Evolutionary conservation across 1,284 basidiomycete species (phyloP), one percentile per base, ranked within the genome.

Genomic region (Mycosarcoma maydis): DNA sequence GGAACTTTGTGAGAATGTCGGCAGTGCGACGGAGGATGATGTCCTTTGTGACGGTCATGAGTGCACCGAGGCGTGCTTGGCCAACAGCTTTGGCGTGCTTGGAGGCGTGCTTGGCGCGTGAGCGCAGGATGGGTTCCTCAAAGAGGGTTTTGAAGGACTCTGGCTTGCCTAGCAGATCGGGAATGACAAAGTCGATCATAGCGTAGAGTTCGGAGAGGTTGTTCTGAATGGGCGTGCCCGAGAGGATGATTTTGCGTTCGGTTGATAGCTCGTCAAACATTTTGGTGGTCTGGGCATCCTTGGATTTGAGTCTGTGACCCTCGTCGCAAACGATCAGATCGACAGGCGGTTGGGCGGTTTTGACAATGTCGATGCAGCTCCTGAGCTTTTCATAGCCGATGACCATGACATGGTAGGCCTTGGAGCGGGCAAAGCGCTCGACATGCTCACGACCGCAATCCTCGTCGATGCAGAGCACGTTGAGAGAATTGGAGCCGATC

Each of bases 311-410:
- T 23, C 95, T 87, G 82, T 99, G 96, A 2, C 94, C 92, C 86
- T 99, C 96, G 78, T 99, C 96, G 75, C 95, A 98, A 26, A 99
- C 87, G 61, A 99, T 90, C 2, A 99, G 84, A 7, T 91, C 96
- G 70, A 99, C 91, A 1, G 91, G 89, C 10, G 94, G 94, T 22
- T 69, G 58, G 1, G 76, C 74, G 9, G 64, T 48, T 23, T 75
- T 66, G 48, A 79, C 59, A 6, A 68, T 49, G 22, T 73, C 56
- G 23, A 75, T 71, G 43, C 72, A 75, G 36, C 73, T 78, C 19
- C 92, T 85, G 30, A 96, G 85, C 68, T 91, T 90, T 80, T 99
- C 96, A 80, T 99, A 99, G 8, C 95, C 94, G 59, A 98, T 94
- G 68, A 98, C 88, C 24, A 98, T 85, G 3, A 98, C 92, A 38